Conservation (phyloP, 2,329 filamentous ascomycete species). For the Sclerotinia glacialis region DNA sequence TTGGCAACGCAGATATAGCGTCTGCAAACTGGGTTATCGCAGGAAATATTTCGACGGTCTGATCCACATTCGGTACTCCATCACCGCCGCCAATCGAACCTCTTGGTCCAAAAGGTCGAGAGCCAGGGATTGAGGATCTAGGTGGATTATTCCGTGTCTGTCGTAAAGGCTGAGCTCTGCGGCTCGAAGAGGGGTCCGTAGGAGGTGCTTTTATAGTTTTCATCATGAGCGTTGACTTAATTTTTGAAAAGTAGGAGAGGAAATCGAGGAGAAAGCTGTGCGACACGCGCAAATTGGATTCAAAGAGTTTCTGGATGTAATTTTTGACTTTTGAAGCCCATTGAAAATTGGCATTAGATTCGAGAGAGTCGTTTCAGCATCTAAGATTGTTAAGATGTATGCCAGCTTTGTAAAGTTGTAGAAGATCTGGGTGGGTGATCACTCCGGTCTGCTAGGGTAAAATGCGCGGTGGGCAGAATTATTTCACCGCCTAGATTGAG, state of each 20-base stretch:
- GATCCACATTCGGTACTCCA: conserved; percentile 38
- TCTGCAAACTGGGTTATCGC: conserved; percentile 79
- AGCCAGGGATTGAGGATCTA: conserved; percentile 50
- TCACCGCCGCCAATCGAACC: conserved; percentile 48
- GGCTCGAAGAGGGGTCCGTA: conserved; percentile 45
- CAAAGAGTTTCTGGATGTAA: conserved; percentile 21
- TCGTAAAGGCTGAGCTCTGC: conserved; percentile 61
- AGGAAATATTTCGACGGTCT: conserved; percentile 65
- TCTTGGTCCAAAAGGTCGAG: conserved; percentile 44
- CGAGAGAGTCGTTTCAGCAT: conserved; percentile 5
- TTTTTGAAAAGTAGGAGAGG: conserved; percentile 22
- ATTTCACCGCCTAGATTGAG: conserved; percentile 2
- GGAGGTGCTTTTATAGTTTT: conserved; percentile 38
- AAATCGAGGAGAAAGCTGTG: conserved; percentile 27
- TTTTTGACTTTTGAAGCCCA: conserved; percentile 28
- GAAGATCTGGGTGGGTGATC: conserved; percentile 22
- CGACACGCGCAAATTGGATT: conserved; percentile 27
- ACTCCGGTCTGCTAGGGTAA: conserved; percentile 18
- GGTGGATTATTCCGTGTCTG: conserved; percentile 64
- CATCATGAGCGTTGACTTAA: conserved; percentile 35
- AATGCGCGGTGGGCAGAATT: conserved; percentile 20
- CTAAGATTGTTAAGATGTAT: conserved; percentile 16
- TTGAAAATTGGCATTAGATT: conserved; percentile 25
- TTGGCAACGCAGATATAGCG: conserved; percentile 85
- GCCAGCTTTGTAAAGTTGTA: conserved; percentile 14